phyloP scores from a whole-genome alignment of 768 basidiomycete genomes.

The Pulveroboletus frians region DNA sequence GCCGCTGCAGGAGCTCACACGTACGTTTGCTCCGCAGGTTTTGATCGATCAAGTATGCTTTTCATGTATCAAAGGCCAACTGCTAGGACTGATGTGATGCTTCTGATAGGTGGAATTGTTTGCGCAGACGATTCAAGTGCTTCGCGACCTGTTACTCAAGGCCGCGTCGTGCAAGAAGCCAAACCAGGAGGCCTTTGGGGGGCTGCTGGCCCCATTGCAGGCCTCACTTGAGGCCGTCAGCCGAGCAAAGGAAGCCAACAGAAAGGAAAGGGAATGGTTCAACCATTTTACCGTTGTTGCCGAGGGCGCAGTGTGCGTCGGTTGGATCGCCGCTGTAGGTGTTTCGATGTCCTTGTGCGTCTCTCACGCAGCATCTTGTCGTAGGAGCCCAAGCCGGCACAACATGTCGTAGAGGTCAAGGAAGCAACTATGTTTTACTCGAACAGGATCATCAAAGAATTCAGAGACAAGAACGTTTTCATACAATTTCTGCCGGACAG shows the following conservation, averaged over 20 bases:
- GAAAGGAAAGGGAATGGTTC: slow-evolving; percentile 77
- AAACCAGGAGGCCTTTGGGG: slow-evolving; percentile 49
- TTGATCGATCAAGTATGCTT: slow-evolving; percentile 72
- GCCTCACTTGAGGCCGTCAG: slow-evolving; percentile 68
- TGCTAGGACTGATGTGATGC: slow-evolving; percentile 2
- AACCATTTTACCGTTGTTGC: slow-evolving; percentile 76
- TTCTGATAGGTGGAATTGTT: slow-evolving; percentile 58
- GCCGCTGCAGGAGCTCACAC: slow-evolving; percentile 68
- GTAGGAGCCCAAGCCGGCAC: slow-evolving; percentile 72
- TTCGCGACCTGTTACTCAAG: slow-evolving; percentile 63
- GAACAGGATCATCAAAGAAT: slow-evolving; percentile 86
- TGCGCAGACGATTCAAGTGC: slow-evolving; percentile 57
- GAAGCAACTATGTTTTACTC: slow-evolving; percentile 85
- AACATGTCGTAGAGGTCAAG: slow-evolving; percentile 76
- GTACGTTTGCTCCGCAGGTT: slow-evolving; percentile 58
- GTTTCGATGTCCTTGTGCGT: background rate
- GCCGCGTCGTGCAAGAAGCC: slow-evolving; percentile 80
- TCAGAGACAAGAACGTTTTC: slow-evolving; percentile 79
- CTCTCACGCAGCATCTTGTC: background rate
- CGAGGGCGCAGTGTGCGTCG: slow-evolving; percentile 75
- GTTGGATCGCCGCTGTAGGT: slow-evolving; percentile 84
- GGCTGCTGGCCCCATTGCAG: slow-evolving; percentile 63
- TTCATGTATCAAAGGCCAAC: slow-evolving; percentile 1
- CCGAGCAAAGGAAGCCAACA: slow-evolving; percentile 76
- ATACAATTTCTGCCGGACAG: background rate